phyloP scores from a whole-genome alignment of 2,329 filamentous ascomycete species.

The Hypoxylon sp. region DNA sequence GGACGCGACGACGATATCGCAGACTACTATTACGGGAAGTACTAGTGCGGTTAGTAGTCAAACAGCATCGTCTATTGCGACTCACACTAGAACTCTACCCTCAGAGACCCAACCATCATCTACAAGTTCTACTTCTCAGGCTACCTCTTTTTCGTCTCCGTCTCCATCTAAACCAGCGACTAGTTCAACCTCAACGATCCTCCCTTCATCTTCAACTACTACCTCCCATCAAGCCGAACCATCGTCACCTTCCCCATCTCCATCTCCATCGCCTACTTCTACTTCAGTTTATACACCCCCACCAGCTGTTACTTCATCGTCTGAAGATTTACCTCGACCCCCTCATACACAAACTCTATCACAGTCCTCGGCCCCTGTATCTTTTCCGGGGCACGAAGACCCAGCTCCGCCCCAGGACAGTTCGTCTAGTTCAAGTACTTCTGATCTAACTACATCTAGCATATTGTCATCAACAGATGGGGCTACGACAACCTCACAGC shows the following conservation, averaged over 20 bases:
- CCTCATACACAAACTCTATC: background rate
- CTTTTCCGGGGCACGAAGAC: conserved; percentile 6
- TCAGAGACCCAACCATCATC: conserved; percentile 1
- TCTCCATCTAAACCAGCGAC: background rate
- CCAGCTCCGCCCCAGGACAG: conserved; percentile 5
- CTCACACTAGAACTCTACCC: background rate
- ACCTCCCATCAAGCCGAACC: conserved; percentile 5
- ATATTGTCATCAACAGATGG: conserved; percentile 1
- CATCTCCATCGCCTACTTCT: conserved; percentile 16
- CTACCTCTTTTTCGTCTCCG: background rate
- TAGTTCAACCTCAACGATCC: background rate
- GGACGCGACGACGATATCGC: background rate
- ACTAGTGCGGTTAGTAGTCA: conserved; percentile 3
- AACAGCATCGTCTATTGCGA: conserved; percentile 2
- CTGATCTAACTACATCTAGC: conserved; percentile 1
- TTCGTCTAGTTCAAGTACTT: conserved; percentile 6
- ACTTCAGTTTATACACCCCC: conserved; percentile 4
- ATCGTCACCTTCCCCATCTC: conserved; percentile 13
- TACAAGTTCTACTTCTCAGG: conserved; percentile 3
- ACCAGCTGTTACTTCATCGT: conserved; percentile 15
- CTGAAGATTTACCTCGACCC: background rate
- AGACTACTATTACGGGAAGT: background rate
- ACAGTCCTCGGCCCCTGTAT: background rate
- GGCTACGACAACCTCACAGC: conserved; percentile 4
- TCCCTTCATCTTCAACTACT: conserved; percentile 6